A percentile compares a stretch with the other conserved stretches of the same genome.
These are phyloP conservation scores for Phylloporus rhodoxanthus DNA, from an alignment of 768 basidiomycete genomes.

Conservation along the genomic window DNA sequence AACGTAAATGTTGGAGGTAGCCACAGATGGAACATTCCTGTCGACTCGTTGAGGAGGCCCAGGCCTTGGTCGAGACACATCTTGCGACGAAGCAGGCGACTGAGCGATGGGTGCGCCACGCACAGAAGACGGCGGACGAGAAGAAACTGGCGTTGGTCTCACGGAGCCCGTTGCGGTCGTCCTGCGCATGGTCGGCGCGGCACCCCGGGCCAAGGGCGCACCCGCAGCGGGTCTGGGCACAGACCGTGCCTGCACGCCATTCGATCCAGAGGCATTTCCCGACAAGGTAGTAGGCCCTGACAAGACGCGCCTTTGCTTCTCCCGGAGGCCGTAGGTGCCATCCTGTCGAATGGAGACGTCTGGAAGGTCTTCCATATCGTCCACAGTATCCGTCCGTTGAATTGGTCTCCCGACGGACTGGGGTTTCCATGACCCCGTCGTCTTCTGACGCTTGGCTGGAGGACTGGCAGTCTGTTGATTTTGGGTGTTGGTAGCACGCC, in stretches of 20 bases:
- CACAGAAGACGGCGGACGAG: slow-evolving; percentile 14
- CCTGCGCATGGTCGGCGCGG: slow-evolving; percentile 9
- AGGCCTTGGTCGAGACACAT: slow-evolving; percentile 10
- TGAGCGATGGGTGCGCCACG: slow-evolving; percentile 8
- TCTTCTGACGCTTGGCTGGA: slow-evolving; percentile 54
- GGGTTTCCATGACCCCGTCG: slow-evolving; percentile 41
- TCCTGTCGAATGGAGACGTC: slow-evolving; percentile 57
- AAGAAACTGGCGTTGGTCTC: slow-evolving; percentile 4
- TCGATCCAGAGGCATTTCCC: slow-evolving; percentile 9
- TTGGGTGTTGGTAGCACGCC: slow-evolving; percentile 21
- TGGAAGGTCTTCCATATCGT: slow-evolving; percentile 50
- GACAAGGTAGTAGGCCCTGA: slow-evolving; percentile 10
- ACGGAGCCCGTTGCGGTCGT: slow-evolving; percentile 7
- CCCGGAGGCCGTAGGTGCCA: slow-evolving; percentile 48
- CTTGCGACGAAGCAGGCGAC: slow-evolving; percentile 20
- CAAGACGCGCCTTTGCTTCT: slow-evolving; percentile 13
- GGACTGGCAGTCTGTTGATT: slow-evolving; percentile 27
- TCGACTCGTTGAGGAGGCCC: slow-evolving; percentile 7
- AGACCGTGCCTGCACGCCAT: slow-evolving; percentile 5
- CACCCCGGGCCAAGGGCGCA: slow-evolving; percentile 11
- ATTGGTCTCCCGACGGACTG: slow-evolving; percentile 25
- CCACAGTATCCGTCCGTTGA: slow-evolving; percentile 21
- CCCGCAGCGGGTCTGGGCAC: slow-evolving; percentile 6
- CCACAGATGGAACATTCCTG: slow-evolving; percentile 2
- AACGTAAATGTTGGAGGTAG: slow-evolving; percentile 1